These are phyloP conservation scores for Zarea fungicola DNA, from an alignment of 2,329 filamentous ascomycete species.

Conservation along the genomic window DNA sequence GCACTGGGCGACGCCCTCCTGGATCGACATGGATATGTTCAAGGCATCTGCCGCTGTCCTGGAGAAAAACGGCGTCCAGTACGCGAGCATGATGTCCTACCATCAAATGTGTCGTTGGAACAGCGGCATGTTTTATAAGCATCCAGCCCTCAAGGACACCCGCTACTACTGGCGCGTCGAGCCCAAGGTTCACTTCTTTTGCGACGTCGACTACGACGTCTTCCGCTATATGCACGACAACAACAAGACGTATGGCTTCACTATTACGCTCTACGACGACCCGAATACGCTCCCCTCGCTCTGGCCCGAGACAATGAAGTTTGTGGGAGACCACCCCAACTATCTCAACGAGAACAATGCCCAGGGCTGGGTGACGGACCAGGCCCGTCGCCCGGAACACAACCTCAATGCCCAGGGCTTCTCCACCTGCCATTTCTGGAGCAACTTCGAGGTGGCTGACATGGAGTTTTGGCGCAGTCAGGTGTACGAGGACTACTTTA, in stretches of 20 bases:
- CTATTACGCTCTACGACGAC: conserved; percentile 92
- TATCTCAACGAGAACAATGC: conserved; percentile 81
- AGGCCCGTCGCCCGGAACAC: conserved; percentile 68
- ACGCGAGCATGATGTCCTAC: conserved; percentile 83
- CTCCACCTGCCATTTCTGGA: conserved; percentile 99
- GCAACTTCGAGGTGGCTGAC: conserved; percentile 95
- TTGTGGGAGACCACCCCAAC: conserved; percentile 76
- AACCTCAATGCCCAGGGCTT: conserved; percentile 82
- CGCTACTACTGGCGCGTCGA: conserved; percentile 99
- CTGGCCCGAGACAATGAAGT: conserved; percentile 95
- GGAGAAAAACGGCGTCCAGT: conserved; percentile 81
- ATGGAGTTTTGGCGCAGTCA: conserved; percentile 89
- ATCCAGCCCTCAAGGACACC: conserved; percentile 74
- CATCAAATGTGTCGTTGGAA: conserved; percentile 99
- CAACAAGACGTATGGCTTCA: conserved; percentile 99
- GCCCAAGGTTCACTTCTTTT: conserved; percentile 98
- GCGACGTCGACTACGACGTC: conserved; percentile 95
- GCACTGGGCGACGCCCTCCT: conserved; percentile 87
- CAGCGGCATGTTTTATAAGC: conserved; percentile 95
- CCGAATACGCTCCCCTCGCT: conserved; percentile 79
- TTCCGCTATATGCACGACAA: conserved; percentile 97
- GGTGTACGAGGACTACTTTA: conserved; percentile 91
- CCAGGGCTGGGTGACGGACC: conserved; percentile 81
- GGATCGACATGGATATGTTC: conserved; percentile 88
- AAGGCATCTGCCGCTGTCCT: conserved; percentile 78